Conservation (phyloP, 257 asterid species). For the Solanum dulcamara region DNA sequence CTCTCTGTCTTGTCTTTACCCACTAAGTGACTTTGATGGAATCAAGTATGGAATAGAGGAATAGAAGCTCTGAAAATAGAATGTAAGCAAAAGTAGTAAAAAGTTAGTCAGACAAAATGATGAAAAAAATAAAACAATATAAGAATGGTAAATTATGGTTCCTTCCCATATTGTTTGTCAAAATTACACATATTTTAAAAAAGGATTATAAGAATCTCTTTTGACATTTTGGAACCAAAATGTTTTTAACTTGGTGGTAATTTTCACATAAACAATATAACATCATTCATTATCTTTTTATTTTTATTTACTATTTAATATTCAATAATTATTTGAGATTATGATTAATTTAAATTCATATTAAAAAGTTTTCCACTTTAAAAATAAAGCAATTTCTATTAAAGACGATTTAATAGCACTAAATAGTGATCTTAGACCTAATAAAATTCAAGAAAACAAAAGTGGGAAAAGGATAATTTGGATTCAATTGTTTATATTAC, state of each 20-base stretch:
- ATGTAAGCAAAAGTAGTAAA: constrained; percentile 24
- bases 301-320: background rate
- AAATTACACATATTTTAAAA: background rate
- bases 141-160: background rate
- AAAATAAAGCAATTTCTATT: background rate
- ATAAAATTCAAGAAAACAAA: background rate
- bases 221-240: background rate
- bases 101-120: background rate
- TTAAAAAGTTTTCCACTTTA: background rate
- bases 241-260: background rate
- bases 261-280: background rate
- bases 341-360: background rate
- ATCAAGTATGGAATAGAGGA: constrained; percentile 19
- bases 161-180: background rate
- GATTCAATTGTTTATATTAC: constrained; percentile 9
- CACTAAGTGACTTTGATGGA: constrained; percentile 5
- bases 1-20: background rate
- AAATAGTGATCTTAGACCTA: background rate
- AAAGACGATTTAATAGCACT: background rate
- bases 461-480: constrained; percentile 3
- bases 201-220: background rate
- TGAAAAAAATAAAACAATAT: background rate
- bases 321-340: background rate
- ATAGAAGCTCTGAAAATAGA: constrained; percentile 35
- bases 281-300: background rate